Evolutionary conservation across 768 basidiomycete genomes (phyloP).

Genomic region (Clitopilus passeckerianus): DNA sequence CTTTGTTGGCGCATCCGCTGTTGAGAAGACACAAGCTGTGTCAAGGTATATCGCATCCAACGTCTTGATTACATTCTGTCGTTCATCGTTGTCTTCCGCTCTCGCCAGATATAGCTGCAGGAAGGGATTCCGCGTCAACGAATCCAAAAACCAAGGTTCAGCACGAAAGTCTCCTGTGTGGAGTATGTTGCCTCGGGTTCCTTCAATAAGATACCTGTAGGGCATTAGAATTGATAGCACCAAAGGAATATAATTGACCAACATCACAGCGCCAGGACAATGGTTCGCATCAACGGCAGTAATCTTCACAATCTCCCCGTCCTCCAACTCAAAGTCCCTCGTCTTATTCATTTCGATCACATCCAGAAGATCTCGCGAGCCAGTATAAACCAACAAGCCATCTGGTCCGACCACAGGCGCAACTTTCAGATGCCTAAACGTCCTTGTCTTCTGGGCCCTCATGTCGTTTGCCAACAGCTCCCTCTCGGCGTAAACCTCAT

Average conservation of each 20-base stretch:
- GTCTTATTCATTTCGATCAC: constrained; percentile 61
- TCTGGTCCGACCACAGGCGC: constrained; percentile 40
- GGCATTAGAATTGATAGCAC: not conserved
- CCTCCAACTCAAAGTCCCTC: constrained; percentile 51
- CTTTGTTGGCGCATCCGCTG: constrained; percentile 53
- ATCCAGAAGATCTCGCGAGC: constrained; percentile 65
- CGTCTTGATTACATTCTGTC: constrained; percentile 27
- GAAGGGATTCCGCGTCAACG: constrained; percentile 62
- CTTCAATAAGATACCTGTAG: constrained; percentile 80
- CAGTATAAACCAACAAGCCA: constrained; percentile 42
- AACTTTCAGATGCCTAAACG: constrained; percentile 66
- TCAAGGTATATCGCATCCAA: constrained; percentile 82
- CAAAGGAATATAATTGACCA: constrained; percentile 14
- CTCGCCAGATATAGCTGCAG: constrained; percentile 64
- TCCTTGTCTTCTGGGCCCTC: constrained; percentile 45
- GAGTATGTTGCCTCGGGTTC: constrained; percentile 62
- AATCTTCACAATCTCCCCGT: constrained; percentile 57
- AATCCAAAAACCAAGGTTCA: constrained; percentile 75
- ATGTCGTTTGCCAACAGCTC: constrained; percentile 48
- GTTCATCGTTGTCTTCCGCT: not conserved
- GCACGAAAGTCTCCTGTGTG: constrained; percentile 94
- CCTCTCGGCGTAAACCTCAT: constrained; percentile 68
- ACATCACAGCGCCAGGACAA: constrained; percentile 94
- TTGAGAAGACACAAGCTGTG: constrained; percentile 62
- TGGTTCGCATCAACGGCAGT: constrained; percentile 91